Conservation (phyloP, 441 rosid species). For the Syzygium syzygioides region DNA sequence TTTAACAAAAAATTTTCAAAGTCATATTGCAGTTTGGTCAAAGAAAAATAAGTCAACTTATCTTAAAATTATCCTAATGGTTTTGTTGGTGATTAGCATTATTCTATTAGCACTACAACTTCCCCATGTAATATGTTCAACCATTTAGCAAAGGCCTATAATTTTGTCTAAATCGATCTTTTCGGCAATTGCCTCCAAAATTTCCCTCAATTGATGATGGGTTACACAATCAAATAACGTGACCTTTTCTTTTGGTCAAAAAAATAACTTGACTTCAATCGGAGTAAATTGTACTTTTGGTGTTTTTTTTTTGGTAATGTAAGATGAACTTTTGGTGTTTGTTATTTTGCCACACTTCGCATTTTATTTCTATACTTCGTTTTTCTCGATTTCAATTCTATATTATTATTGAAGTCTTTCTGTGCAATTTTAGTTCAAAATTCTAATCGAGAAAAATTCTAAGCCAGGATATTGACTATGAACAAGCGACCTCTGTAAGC, state of each 20-base stretch:
- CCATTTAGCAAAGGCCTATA: neutral
- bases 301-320: too few relatives aligned
- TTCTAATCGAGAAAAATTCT: neutral
- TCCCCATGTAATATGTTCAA: neutral
- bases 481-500: neutral
- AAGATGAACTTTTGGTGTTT: too few relatives aligned
- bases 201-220: too few relatives aligned
- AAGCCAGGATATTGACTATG: neutral
- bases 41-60: neutral
- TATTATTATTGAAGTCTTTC: neutral
- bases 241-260: too few relatives aligned
- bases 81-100: neutral
- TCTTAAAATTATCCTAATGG: neutral
- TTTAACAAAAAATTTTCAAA: neutral
- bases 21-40: neutral
- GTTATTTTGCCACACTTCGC: too few relatives aligned
- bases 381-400: too few relatives aligned
- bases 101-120: neutral
- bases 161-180: too few relatives aligned
- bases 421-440: neutral
- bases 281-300: too few relatives aligned
- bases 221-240: too few relatives aligned
- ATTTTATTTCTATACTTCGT: too few relatives aligned
- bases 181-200: too few relatives aligned
- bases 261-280: too few relatives aligned